Evolutionary conservation across 805 yeast genomes (phyloP).

Genomic region (Sungouiozyma intestinalis): DNA sequence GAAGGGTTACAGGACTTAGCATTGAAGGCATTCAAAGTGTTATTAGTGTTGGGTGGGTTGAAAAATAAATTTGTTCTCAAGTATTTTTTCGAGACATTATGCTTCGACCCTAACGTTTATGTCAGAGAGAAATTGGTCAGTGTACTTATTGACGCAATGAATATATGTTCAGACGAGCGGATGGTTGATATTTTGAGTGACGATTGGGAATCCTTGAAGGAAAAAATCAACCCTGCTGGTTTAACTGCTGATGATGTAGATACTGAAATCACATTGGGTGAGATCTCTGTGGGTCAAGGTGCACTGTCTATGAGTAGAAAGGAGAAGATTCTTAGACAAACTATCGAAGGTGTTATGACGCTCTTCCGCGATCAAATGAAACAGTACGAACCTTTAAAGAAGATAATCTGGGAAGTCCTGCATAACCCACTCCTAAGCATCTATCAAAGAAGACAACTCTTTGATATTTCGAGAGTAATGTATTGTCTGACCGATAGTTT

Average conservation of each 20-base stretch:
- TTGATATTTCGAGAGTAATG: conserved; percentile 55
- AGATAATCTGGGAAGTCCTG: conserved; percentile 57
- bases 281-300: conserved; percentile 5
- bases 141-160: conserved; percentile 42
- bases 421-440: conserved; percentile 52
- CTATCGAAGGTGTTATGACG: conserved; percentile 17
- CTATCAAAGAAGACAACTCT: conserved; percentile 48
- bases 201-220: conserved; percentile 38
- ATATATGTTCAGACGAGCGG: conserved; percentile 58
- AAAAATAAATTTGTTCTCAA: conserved; percentile 49
- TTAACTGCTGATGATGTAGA: conserved; percentile 13
- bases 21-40: conserved; percentile 56
- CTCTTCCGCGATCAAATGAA: conserved; percentile 20
- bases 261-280: conserved; percentile 6
- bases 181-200: conserved; percentile 52
- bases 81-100: conserved; percentile 48
- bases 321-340: conserved; percentile 20
- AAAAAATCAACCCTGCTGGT: conserved; percentile 17
- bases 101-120: conserved; percentile 45
- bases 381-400: conserved; percentile 44
- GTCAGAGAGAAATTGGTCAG: conserved; percentile 42
- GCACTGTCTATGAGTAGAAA: conserved; percentile 8
- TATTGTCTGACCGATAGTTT: conserved; percentile 51
- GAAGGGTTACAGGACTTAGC: conserved; percentile 40
- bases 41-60: conserved; percentile 68